Evolutionary conservation across 169 alveolate genomes (phyloP).

Genomic region (Plasmodium cynomolgi): DNA sequence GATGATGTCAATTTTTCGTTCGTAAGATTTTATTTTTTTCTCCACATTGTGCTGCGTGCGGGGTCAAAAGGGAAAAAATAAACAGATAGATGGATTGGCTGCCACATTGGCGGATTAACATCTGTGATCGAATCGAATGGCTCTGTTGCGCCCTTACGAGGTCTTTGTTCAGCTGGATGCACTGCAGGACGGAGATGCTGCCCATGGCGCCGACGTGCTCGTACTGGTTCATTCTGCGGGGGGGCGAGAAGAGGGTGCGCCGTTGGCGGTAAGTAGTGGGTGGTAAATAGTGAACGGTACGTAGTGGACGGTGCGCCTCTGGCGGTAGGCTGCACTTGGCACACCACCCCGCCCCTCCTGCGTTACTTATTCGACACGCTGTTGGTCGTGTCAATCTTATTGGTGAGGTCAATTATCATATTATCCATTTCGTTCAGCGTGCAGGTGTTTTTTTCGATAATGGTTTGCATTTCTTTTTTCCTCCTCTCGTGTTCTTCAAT

Average conservation of each 20-base stretch:
- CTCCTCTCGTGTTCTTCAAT: background rate
- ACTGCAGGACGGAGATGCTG: constrained; percentile 15
- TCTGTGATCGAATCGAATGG: background rate
- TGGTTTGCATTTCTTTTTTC: constrained; percentile 32
- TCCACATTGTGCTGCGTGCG: constrained; percentile 4
- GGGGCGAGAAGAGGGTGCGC: background rate
- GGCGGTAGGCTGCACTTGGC: too few relatives aligned
- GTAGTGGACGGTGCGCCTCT: background rate
- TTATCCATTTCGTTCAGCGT: constrained; percentile 4
- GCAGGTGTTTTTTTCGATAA: constrained; percentile 17
- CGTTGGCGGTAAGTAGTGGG: background rate
- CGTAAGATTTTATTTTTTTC: constrained; percentile 48
- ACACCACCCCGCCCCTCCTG: background rate
- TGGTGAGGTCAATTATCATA: constrained; percentile 17
- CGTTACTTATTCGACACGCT: constrained; percentile 22
- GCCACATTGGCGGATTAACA: background rate
- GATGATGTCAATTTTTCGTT: constrained; percentile 43
- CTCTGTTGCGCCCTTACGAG: background rate
- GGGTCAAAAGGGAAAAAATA: background rate
- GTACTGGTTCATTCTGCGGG: constrained; percentile 28
- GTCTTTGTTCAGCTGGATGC: constrained; percentile 39
- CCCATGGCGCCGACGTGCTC: constrained; percentile 24
- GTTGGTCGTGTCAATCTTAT: constrained; percentile 12
- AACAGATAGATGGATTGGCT: background rate
- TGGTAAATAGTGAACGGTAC: background rate